Conservation (phyloP, 805 yeast genomes). For the Metschnikowia matae region DNA sequence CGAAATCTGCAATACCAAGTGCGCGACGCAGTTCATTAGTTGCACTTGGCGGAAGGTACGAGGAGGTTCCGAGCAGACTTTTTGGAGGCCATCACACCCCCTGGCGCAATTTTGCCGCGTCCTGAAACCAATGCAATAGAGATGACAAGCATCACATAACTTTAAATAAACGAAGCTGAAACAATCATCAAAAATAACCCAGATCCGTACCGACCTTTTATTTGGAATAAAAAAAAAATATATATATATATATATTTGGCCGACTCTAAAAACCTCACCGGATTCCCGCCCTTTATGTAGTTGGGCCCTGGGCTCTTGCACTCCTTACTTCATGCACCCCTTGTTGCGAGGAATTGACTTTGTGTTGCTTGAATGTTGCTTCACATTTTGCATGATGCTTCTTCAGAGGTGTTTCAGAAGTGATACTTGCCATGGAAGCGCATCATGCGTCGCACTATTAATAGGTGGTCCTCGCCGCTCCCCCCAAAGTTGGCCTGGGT, state of each 20-base stretch:
- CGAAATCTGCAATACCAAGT: neutral
- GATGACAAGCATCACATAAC: neutral
- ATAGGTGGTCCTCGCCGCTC: neutral
- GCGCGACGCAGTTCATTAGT: neutral
- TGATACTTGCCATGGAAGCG: neutral
- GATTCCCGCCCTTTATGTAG: neutral
- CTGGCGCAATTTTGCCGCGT: neutral
- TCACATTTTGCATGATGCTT: neutral
- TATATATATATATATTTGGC: too few relatives aligned
- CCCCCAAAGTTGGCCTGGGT: neutral
- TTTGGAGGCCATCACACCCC: neutral
- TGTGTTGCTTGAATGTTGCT: neutral
- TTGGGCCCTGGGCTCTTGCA: neutral
- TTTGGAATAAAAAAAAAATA: too few relatives aligned
- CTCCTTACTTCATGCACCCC: conserved; percentile 1
- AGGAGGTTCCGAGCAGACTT: neutral
- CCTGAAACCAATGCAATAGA: neutral
- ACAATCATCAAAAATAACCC: too few relatives aligned
- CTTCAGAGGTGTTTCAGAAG: neutral
- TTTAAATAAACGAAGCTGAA: neutral
- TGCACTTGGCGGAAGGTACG: neutral
- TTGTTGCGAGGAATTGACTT: neutral
- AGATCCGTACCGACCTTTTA: too few relatives aligned
- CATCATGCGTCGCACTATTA: neutral
- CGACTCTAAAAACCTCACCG: too few relatives aligned